Percentiles rank a stretch among this genome's conserved stretches.
Evolutionary conservation across 148 eudicot genomes (phyloP).

Genomic region (Vaccinium myrtillus): DNA sequence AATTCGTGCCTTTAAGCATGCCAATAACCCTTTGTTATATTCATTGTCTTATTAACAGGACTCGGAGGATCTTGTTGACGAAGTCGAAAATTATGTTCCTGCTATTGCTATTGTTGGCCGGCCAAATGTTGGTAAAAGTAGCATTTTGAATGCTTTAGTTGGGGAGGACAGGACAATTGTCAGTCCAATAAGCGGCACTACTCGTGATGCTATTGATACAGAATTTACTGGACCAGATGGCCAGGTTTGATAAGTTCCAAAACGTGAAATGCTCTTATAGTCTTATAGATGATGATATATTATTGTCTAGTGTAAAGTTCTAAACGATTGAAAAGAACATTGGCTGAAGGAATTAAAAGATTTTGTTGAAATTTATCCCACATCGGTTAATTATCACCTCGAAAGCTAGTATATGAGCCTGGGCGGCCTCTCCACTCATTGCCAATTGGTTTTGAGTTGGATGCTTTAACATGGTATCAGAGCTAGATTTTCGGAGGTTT

Average conservation of each 20-base stretch:
- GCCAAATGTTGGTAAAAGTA: constrained; percentile 99
- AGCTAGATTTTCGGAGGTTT: too few relatives aligned
- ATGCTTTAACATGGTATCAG: too few relatives aligned
- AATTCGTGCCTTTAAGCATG: neutral
- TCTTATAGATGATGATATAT: neutral
- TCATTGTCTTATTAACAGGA: constrained; percentile 42
- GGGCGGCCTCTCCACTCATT: too few relatives aligned
- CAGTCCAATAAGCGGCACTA: constrained; percentile 98
- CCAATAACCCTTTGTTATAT: constrained; percentile 19
- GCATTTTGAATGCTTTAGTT: constrained; percentile 92
- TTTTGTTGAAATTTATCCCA: too few relatives aligned
- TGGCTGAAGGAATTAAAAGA: neutral
- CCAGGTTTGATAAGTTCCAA: constrained; percentile 49
- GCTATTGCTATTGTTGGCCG: constrained; percentile 92
- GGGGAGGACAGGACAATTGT: constrained; percentile 98
- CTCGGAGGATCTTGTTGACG: constrained; percentile 41
- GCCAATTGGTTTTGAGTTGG: too few relatives aligned
- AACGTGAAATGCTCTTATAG: neutral
- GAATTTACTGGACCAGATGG: constrained; percentile 90
- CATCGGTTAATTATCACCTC: too few relatives aligned
- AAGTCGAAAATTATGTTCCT: constrained; percentile 72
- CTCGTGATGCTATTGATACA: constrained; percentile 98
- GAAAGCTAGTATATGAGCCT: too few relatives aligned
- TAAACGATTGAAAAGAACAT: neutral
- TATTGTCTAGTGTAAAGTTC: neutral